Conservation (phyloP, 306 rosid species). For the Macrotyloma uniflorum region DNA sequence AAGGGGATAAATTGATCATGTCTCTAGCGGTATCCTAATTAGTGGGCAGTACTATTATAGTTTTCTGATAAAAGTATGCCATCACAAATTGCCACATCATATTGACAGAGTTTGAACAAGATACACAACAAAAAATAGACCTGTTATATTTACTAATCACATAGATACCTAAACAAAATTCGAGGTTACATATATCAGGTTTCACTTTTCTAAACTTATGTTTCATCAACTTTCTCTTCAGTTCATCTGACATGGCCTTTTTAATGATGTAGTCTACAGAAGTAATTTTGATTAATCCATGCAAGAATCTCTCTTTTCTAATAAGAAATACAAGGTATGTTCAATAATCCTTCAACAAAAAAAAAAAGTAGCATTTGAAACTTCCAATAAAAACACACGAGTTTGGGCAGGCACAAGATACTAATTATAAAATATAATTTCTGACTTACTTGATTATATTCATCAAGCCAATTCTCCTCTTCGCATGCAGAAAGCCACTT, state of each 20-base stretch:
- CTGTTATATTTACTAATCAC: not conserved
- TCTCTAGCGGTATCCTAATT: not conserved
- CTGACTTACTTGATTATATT: constrained; percentile 79
- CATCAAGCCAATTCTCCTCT: constrained; percentile 98
- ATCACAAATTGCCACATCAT: not conserved
- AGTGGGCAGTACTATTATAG: not conserved
- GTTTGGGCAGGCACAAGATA: not conserved
- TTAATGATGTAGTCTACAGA: not conserved
- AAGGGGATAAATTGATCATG: not conserved
- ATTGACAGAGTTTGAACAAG: constrained; percentile 1
- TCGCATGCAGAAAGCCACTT: constrained; percentile 95
- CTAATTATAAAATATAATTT: constrained; percentile 2
- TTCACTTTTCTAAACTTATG: not conserved
- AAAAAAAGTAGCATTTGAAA: not conserved
- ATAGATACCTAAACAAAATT: not conserved
- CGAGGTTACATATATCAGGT: not conserved
- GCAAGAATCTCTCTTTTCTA: not conserved
- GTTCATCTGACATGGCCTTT: not conserved
- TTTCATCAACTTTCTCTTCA: not conserved
- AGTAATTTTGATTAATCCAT: not conserved
- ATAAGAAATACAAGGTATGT: constrained; percentile 1
- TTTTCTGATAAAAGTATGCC: not conserved
- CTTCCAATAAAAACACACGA: not conserved
- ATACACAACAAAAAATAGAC: not conserved
- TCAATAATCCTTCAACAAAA: not conserved